These are phyloP conservation scores for Leccinum fallax DNA, from an alignment of 1,284 basidiomycete genomes.

Conservation along the genomic window DNA sequence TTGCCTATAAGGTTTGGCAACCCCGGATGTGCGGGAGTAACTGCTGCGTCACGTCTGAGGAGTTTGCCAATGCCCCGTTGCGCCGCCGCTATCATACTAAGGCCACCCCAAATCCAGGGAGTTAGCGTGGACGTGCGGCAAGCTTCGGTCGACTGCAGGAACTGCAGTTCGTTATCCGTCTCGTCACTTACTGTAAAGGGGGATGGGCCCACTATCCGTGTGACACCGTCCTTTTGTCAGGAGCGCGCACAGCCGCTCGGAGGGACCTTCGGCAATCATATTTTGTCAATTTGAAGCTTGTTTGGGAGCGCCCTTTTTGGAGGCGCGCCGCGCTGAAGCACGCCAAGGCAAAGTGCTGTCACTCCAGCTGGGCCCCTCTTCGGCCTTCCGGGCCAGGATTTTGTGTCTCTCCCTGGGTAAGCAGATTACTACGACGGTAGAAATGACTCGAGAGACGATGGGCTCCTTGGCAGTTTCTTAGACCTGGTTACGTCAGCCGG, in stretches of 20 bases:
- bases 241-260: neutral
- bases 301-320: neutral
- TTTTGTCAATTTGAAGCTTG: neutral
- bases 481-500: neutral
- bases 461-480: neutral
- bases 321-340: neutral
- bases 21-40: slow-evolving; percentile 2
- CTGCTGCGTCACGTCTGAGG: neutral
- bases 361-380: neutral
- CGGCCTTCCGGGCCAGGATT: neutral
- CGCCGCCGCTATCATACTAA: slow-evolving; percentile 1
- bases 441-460: neutral
- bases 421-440: neutral
- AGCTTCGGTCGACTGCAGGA: neutral
- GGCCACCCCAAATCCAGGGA: neutral
- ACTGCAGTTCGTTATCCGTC: slow-evolving; percentile 6
- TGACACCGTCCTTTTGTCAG: neutral
- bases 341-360: slow-evolving; percentile 4
- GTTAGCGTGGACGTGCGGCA: neutral
- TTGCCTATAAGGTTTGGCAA: slow-evolving; percentile 13
- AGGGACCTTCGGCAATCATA: slow-evolving; percentile 1
- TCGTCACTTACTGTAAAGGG: slow-evolving; percentile 1
- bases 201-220: neutral
- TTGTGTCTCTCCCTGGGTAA: neutral
- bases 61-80: neutral